Evolutionary conservation across 208 protist genomes (phyloP).

Genomic region (Trypanosoma platydactyli): DNA sequence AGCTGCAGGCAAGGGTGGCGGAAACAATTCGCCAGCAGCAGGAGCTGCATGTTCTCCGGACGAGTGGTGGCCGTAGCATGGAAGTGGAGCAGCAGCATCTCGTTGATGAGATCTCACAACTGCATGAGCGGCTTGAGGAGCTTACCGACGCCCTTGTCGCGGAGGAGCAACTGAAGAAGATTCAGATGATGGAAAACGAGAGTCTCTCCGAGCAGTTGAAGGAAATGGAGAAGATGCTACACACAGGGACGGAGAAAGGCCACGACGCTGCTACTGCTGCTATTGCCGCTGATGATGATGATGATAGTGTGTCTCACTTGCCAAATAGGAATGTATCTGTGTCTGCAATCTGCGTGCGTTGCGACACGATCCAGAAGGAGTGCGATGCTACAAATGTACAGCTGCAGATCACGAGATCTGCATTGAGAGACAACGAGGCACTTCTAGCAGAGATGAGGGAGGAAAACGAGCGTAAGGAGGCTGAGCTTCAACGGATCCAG

Average conservation of each 20-base stretch:
- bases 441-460: slow-evolving; percentile 9
- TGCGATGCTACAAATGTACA: slow-evolving; percentile 13
- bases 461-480: slow-evolving; percentile 8
- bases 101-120: slow-evolving; percentile 33
- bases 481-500: slow-evolving; percentile 2
- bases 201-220: slow-evolving; percentile 15
- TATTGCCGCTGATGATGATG: slow-evolving; percentile 28
- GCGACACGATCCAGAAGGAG: slow-evolving; percentile 8
- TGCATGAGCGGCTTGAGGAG: slow-evolving; percentile 41
- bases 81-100: slow-evolving; percentile 30
- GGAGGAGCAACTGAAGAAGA: slow-evolving; percentile 47
- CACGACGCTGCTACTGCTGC: slow-evolving; percentile 30
- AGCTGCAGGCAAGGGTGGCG: slow-evolving; percentile 23
- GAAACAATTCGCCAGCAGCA: slow-evolving; percentile 27
- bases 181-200: slow-evolving; percentile 44
- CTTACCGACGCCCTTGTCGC: slow-evolving; percentile 42
- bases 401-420: neutral
- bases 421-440: slow-evolving; percentile 2
- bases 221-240: slow-evolving; percentile 32
- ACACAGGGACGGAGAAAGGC: too few relatives aligned
- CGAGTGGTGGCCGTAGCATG: neutral
- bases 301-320: neutral
- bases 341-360: slow-evolving; percentile 11
- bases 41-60: slow-evolving; percentile 27
- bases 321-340: slow-evolving; percentile 3